These are phyloP conservation scores for Oldenlandia corymbosa DNA, from an alignment of 257 asterid species.

Conservation along the genomic window DNA sequence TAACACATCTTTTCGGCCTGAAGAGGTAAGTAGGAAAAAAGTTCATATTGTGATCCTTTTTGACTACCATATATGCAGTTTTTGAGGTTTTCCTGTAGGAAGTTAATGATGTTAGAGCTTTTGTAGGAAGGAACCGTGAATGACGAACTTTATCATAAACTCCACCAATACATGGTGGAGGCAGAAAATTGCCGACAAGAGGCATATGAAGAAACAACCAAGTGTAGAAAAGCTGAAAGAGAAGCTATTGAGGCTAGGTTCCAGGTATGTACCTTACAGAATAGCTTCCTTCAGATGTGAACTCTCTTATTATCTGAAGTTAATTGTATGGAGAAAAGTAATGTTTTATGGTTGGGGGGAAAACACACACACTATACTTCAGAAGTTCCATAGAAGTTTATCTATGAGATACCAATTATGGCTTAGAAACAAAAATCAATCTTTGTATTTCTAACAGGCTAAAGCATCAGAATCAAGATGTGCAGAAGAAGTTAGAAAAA, in stretches of 20 bases:
- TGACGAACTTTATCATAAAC: conserved; percentile 50
- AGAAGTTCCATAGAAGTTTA: neutral
- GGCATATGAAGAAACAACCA: conserved; percentile 63
- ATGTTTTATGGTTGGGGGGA: no score
- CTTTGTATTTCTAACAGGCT: conserved; percentile 41
- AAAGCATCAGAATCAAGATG: conserved; percentile 47
- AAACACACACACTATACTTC: no score
- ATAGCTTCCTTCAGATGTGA: no score
- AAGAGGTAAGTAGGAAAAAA: conserved; percentile 47
- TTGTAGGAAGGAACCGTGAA: conserved; percentile 51
- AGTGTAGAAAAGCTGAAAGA: conserved; percentile 69
- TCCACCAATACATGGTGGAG: conserved; percentile 56
- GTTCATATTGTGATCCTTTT: neutral
- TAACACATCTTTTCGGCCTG: conserved; percentile 29
- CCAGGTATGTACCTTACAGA: conserved; percentile 45
- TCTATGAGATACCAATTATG: neutral
- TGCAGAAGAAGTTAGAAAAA: conserved; percentile 45
- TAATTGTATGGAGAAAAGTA: no score
- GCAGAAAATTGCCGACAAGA: conserved; percentile 64
- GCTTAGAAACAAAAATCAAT: neutral
- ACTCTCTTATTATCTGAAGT: no score
- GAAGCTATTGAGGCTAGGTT: conserved; percentile 42
- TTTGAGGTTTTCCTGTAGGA: neutral
- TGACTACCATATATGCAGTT: neutral
- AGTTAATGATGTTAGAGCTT: no score